These are phyloP conservation scores for Tuber borchii DNA, from an alignment of 495 filamentous ascomycete genomes.

Conservation along the genomic window DNA sequence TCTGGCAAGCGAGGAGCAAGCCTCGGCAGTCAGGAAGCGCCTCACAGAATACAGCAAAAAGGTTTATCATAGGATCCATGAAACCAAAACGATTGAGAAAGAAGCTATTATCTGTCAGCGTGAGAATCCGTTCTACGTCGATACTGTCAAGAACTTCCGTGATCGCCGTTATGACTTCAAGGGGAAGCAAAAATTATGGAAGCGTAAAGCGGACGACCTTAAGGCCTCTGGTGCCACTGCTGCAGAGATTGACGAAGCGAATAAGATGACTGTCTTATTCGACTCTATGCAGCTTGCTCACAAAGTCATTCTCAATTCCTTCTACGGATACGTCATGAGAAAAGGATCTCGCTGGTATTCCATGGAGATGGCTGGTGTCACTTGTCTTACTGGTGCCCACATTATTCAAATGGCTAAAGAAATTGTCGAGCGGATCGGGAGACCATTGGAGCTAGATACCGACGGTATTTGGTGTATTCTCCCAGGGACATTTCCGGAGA, in stretches of 20 bases:
- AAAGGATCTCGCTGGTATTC: slow-evolving; percentile 99
- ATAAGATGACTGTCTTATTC: slow-evolving; percentile 97
- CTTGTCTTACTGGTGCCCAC: slow-evolving; percentile 88
- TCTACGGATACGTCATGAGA: slow-evolving; percentile 99
- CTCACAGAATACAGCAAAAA: slow-evolving; percentile 93
- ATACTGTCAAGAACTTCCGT: slow-evolving; percentile 91
- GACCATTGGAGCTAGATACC: slow-evolving; percentile 94
- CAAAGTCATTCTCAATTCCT: slow-evolving; percentile 98
- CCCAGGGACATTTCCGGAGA: slow-evolving; percentile 92
- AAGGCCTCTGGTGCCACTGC: slow-evolving; percentile 71
- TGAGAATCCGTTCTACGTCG: slow-evolving; percentile 97
- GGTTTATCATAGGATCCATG: slow-evolving; percentile 99
- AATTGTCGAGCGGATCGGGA: slow-evolving; percentile 86
- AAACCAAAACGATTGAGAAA: slow-evolving; percentile 82
- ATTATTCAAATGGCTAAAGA: slow-evolving; percentile 97
- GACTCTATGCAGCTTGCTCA: slow-evolving; percentile 95
- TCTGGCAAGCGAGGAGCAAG: slow-evolving; percentile 74
- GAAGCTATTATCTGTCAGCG: slow-evolving; percentile 98
- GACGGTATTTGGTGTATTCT: slow-evolving; percentile 99
- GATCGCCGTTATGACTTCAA: slow-evolving; percentile 98
- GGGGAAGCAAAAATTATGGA: slow-evolving; percentile 96
- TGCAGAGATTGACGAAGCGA: slow-evolving; percentile 80
- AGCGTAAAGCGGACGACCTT: slow-evolving; percentile 81
- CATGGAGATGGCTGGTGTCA: slow-evolving; percentile 99
- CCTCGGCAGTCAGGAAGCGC: slow-evolving; percentile 72